Percentiles rank a stretch among this genome's conserved stretches.
Evolutionary conservation across 1,284 basidiomycete genomes (phyloP).

Genomic region (Phenoliferia sp.): DNA sequence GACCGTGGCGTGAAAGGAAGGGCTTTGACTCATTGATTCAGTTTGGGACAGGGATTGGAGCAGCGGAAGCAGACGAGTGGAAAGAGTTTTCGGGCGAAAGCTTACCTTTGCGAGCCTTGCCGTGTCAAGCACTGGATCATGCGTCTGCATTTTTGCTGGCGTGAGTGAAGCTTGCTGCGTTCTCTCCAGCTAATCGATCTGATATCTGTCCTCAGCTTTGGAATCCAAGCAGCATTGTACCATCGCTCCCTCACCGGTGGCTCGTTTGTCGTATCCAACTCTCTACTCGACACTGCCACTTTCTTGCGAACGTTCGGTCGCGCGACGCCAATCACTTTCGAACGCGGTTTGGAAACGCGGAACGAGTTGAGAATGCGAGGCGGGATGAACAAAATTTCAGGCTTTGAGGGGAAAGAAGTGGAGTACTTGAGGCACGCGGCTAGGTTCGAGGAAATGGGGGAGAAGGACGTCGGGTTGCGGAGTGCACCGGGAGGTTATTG

Average conservation of each 20-base stretch:
- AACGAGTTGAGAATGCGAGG: background rate
- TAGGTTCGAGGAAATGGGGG: background rate
- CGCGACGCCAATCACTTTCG: background rate
- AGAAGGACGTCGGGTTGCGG: background rate
- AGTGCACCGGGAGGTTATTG: background rate
- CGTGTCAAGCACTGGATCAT: conserved; percentile 61
- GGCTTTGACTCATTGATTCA: conserved; percentile 66
- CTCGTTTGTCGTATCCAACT: background rate
- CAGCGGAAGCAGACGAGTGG: conserved; percentile 54
- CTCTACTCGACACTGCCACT: conserved; percentile 3
- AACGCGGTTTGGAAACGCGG: background rate
- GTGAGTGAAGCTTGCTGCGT: conserved; percentile 24
- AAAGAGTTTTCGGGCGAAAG: conserved; percentile 38
- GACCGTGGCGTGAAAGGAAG: conserved; percentile 55
- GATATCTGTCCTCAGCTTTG: background rate
- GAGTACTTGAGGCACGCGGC: conserved; percentile 8
- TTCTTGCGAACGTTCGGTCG: conserved; percentile 4
- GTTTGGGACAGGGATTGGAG: conserved; percentile 60
- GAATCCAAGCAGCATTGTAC: conserved; percentile 10
- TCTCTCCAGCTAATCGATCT: background rate
- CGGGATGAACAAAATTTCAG: background rate
- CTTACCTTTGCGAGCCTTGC: conserved; percentile 48
- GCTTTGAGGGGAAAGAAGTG: conserved; percentile 1
- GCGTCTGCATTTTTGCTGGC: conserved; percentile 58
- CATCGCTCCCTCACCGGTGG: conserved; percentile 1